These are phyloP conservation scores for Amoebophrya sp. DNA, from an alignment of 169 alveolate genomes.

Conservation along the genomic window DNA sequence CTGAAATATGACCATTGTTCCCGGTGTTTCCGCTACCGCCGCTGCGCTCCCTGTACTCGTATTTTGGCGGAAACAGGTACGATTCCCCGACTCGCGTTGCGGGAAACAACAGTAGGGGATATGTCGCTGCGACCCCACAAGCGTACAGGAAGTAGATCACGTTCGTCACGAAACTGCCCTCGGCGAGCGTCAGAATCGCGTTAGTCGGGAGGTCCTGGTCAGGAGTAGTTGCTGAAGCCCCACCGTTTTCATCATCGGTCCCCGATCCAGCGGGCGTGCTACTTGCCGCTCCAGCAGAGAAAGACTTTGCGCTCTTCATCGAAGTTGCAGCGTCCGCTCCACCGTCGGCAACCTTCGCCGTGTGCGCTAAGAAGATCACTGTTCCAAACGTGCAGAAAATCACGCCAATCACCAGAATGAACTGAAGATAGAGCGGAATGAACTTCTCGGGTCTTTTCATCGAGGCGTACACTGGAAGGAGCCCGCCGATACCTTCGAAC, in stretches of 20 bases:
- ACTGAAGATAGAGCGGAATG: background rate
- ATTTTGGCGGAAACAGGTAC: background rate
- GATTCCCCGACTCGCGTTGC: background rate
- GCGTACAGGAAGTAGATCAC: background rate
- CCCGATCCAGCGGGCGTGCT: no score
- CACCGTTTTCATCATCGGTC: no score
- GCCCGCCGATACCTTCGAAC: background rate
- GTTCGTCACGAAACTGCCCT: background rate
- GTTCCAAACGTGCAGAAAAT: background rate
- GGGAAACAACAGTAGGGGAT: background rate
- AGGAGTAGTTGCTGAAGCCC: no score
- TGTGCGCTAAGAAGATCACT: background rate
- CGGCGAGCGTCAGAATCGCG: background rate
- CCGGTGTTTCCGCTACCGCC: no score
- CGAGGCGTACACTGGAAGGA: background rate
- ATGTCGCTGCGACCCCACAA: background rate
- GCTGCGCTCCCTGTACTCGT: background rate
- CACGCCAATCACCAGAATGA: background rate
- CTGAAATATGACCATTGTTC: no score
- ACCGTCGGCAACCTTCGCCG: background rate
- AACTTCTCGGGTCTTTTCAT: background rate
- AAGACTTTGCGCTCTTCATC: no score
- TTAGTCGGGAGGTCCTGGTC: no score
- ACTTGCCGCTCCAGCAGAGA: no score
- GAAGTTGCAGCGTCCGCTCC: no score